These are phyloP conservation scores for Clonostachys chloroleuca DNA, from an alignment of 2,329 filamentous ascomycete species.

Conservation along the genomic window DNA sequence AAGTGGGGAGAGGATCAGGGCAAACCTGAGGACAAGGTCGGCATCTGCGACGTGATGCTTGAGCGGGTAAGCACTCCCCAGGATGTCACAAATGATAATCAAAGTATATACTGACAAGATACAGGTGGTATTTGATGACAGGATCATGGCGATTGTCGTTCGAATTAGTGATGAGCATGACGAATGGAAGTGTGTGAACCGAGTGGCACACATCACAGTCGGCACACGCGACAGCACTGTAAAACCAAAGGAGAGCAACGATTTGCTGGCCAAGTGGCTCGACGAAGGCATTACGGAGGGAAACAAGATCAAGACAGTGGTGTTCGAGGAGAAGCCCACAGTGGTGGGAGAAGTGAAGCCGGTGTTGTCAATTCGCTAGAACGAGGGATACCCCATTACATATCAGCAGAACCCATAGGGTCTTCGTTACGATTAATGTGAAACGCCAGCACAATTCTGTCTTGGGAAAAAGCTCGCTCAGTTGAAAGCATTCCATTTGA, in stretches of 20 bases:
- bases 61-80: slow-evolving; percentile 42
- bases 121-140: slow-evolving; percentile 74
- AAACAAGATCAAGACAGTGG: slow-evolving; percentile 41
- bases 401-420: too few relatives aligned
- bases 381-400: too few relatives aligned
- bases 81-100: background rate
- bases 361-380: slow-evolving; percentile 17
- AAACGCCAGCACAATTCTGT: too few relatives aligned
- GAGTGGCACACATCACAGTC: slow-evolving; percentile 81
- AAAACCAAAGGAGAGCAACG: slow-evolving; percentile 94
- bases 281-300: slow-evolving; percentile 40
- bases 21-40: slow-evolving; percentile 36
- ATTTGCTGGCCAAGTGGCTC: slow-evolving; percentile 73
- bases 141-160: slow-evolving; percentile 89
- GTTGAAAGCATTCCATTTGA: too few relatives aligned
- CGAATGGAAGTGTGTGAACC: slow-evolving; percentile 69
- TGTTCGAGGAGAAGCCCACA: slow-evolving; percentile 42
- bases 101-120: slow-evolving; percentile 10
- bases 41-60: slow-evolving; percentile 58
- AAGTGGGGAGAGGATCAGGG: slow-evolving; percentile 28
- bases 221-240: slow-evolving; percentile 71
- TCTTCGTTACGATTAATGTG: too few relatives aligned
- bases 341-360: slow-evolving; percentile 42
- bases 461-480: too few relatives aligned
- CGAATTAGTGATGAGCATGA: slow-evolving; percentile 56